Conservation (phyloP, 2,329 filamentous ascomycete species). For the Cercospora berteroae region DNA sequence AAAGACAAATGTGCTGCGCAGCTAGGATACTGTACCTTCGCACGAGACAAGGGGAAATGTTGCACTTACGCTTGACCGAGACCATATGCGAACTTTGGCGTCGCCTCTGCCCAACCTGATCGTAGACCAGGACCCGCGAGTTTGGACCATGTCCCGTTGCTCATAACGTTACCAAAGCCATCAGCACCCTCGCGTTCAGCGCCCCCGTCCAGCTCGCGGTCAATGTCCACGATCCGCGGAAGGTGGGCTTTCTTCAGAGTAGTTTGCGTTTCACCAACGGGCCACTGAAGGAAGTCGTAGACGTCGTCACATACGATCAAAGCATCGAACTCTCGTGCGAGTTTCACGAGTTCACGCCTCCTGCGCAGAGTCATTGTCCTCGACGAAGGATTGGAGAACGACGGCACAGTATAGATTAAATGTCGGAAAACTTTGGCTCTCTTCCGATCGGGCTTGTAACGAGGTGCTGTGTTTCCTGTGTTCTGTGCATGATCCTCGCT, state of each 20-base stretch:
- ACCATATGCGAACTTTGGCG: slow-evolving; percentile 58
- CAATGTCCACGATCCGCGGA: slow-evolving; percentile 76
- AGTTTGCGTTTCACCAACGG: slow-evolving; percentile 35
- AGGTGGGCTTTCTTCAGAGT: slow-evolving; percentile 46
- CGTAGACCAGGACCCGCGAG: slow-evolving; percentile 76
- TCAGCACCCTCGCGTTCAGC: slow-evolving; percentile 48
- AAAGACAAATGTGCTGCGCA: not conserved
- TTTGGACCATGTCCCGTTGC: slow-evolving; percentile 90
- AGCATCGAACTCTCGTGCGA: slow-evolving; percentile 76
- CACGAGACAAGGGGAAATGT: not conserved
- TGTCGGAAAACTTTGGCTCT: slow-evolving; percentile 77
- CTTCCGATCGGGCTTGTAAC: slow-evolving; percentile 55
- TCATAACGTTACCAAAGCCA: slow-evolving; percentile 75
- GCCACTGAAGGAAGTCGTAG: slow-evolving; percentile 90
- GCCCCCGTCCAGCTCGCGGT: slow-evolving; percentile 63
- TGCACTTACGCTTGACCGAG: slow-evolving; percentile 7
- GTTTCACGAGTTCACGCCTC: slow-evolving; percentile 65
- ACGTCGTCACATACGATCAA: slow-evolving; percentile 89
- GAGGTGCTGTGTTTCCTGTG: slow-evolving; percentile 24
- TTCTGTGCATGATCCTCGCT: slow-evolving; percentile 46
- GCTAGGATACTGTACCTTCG: not conserved
- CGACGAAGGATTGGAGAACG: slow-evolving; percentile 84
- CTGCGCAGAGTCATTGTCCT: slow-evolving; percentile 72
- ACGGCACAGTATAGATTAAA: slow-evolving; percentile 83
- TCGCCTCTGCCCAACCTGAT: slow-evolving; percentile 84